Evolutionary conservation across 1,284 basidiomycete species (phyloP).

Genomic region (Cystobasidiaceae sp.): DNA sequence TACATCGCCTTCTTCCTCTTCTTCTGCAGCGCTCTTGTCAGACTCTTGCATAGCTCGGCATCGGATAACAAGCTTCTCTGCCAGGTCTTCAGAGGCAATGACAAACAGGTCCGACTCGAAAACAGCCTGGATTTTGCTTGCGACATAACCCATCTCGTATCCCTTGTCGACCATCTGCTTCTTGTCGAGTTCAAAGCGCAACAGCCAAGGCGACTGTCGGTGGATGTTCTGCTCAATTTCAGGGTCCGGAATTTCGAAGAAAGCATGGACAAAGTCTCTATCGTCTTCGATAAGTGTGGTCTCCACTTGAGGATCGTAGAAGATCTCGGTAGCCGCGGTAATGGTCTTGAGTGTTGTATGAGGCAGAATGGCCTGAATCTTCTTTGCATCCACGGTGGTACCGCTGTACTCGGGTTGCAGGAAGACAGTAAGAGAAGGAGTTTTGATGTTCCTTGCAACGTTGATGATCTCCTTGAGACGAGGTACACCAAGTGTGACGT

Average conservation of each 20-base stretch:
- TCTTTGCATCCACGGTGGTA: constrained; percentile 65
- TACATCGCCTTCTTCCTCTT: constrained; percentile 86
- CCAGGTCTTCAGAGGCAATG: constrained; percentile 98
- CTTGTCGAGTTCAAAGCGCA: constrained; percentile 93
- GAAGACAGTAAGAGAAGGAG: constrained; percentile 88
- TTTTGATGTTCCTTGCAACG: constrained; percentile 97
- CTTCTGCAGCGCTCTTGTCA: constrained; percentile 55
- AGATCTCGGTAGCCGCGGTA: constrained; percentile 93
- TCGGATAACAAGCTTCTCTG: constrained; percentile 93
- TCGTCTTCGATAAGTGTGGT: constrained; percentile 96
- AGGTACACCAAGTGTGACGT: constrained; percentile 95
- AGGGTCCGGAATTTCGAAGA: constrained; percentile 99
- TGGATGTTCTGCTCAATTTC: constrained; percentile 87
- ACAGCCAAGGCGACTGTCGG: constrained; percentile 91
- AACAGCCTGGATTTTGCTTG: constrained; percentile 84
- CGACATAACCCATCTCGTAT: constrained; percentile 91
- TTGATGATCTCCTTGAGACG: constrained; percentile 99
- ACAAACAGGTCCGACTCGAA: constrained; percentile 97
- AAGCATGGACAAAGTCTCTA: constrained; percentile 90
- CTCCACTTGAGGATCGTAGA: constrained; percentile 92
- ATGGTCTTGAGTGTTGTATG: constrained; percentile 93
- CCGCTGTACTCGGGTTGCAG: constrained; percentile 66
- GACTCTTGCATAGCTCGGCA: constrained; percentile 65
- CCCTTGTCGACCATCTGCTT: constrained; percentile 97
- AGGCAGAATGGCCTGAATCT: constrained; percentile 85